Conservation (phyloP, 2,329 filamentous ascomycete genomes). For the Myriosclerotinia scirpicola region DNA sequence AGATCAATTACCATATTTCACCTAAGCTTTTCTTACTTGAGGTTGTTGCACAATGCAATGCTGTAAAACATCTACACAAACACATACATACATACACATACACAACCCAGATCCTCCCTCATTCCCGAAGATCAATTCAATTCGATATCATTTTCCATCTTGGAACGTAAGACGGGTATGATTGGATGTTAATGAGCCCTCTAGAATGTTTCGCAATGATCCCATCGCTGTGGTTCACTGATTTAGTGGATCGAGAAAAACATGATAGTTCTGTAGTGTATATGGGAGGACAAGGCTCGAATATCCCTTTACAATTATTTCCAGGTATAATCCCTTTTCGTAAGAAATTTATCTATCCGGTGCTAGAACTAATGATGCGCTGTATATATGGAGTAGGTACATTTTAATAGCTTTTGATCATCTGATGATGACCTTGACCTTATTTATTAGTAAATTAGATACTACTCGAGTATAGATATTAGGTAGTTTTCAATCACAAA, state of each 20-base stretch:
- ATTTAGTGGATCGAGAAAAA: constrained; percentile 11
- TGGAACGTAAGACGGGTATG: constrained; percentile 10
- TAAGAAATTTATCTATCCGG: constrained; percentile 4
- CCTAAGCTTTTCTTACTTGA: constrained; percentile 4
- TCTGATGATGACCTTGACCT: background rate
- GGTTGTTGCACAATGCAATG: background rate
- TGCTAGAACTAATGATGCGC: no score
- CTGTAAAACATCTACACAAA: background rate
- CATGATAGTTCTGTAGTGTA: background rate
- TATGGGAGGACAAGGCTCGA: constrained; percentile 12
- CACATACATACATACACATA: background rate
- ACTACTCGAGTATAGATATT: no score
- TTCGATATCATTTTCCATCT: constrained; percentile 6
- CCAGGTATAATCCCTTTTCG: constrained; percentile 3
- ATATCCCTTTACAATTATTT: background rate
- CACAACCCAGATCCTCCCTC: background rate
- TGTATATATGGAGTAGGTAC: background rate
- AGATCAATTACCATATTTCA: background rate
- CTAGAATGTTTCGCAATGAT: constrained; percentile 19
- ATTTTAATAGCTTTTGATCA: background rate
- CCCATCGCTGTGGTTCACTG: constrained; percentile 13
- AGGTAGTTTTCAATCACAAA: no score
- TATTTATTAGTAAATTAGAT: no score
- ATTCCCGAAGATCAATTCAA: constrained; percentile 11
- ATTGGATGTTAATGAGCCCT: constrained; percentile 15